phyloP scores from a whole-genome alignment of 148 eudicot species.

The Limonium bicolor region DNA sequence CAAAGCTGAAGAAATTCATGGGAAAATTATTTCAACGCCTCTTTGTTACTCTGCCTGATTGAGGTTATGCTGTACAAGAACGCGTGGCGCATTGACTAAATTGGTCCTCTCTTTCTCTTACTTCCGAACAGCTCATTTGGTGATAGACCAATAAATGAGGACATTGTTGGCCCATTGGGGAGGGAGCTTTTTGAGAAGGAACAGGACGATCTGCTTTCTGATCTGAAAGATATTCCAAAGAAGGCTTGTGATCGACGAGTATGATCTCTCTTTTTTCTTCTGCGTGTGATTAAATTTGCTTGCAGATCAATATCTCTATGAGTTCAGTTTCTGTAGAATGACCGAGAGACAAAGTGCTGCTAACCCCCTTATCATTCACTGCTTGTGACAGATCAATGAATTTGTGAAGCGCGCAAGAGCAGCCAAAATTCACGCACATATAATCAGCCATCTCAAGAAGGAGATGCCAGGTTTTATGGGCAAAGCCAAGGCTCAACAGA shows the following conservation, averaged over 20 bases:
- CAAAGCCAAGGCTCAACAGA: constrained; percentile 70
- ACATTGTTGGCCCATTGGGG: constrained; percentile 53
- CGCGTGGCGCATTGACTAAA: not conserved
- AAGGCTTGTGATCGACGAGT: constrained; percentile 93
- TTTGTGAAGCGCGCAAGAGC: constrained; percentile 92
- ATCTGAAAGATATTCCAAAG: constrained; percentile 88
- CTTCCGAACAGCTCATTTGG: constrained; percentile 54
- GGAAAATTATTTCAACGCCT: no score
- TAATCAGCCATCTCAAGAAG: constrained; percentile 78
- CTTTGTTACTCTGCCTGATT: no score
- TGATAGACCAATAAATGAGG: constrained; percentile 67
- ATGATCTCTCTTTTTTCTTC: constrained; percentile 8
- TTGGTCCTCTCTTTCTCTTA: not conserved
- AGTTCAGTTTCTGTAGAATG: not conserved
- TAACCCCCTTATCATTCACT: no score
- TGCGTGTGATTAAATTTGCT: not conserved
- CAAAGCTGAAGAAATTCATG: no score
- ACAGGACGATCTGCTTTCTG: constrained; percentile 75
- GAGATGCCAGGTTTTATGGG: constrained; percentile 94
- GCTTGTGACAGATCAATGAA: constrained; percentile 56
- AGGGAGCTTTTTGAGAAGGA: constrained; percentile 82
- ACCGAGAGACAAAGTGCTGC: not conserved
- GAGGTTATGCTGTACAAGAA: no score
- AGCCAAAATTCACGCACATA: constrained; percentile 84
- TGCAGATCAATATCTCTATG: no score